Percentiles rank a stretch among this genome's conserved stretches.
These are phyloP conservation scores for Carex parvula DNA, from an alignment of 176 grass and related monocot genomes.

Conservation along the genomic window DNA sequence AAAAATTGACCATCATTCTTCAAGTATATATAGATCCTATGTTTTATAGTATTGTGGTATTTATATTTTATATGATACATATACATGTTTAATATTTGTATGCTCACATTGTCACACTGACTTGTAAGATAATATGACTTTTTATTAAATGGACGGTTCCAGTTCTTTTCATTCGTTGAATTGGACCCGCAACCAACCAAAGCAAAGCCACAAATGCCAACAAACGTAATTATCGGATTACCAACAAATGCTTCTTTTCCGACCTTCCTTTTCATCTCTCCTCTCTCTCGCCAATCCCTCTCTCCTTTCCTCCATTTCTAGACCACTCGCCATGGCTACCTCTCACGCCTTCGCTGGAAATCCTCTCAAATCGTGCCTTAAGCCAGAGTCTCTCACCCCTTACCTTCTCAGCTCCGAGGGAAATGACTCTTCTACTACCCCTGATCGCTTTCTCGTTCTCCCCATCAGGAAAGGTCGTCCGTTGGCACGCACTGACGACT, in stretches of 20 bases:
- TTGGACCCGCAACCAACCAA: neutral
- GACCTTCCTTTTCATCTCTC: neutral
- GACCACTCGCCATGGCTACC: slow-evolving; percentile 52
- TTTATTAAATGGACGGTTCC: no score
- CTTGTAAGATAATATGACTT: neutral
- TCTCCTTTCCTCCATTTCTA: neutral
- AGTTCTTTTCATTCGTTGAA: no score
- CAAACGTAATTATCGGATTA: neutral
- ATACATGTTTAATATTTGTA: no score
- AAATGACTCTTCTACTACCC: neutral
- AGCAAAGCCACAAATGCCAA: neutral
- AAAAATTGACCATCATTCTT: no score
- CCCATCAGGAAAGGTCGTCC: slow-evolving; percentile 71
- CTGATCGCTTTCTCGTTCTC: slow-evolving; percentile 40
- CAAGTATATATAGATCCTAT: no score
- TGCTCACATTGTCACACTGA: neutral
- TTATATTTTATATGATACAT: no score
- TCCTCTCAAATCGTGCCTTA: slow-evolving; percentile 48
- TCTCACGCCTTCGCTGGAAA: slow-evolving; percentile 75
- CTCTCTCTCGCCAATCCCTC: neutral
- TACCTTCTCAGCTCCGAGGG: slow-evolving; percentile 36
- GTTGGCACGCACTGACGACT: slow-evolving; percentile 36
- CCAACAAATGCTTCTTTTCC: neutral
- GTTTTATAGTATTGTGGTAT: no score
- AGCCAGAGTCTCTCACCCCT: slow-evolving; percentile 27